Percentiles rank a stretch among this genome's conserved stretches.
phyloP scores from a whole-genome alignment of 495 filamentous ascomycete species.

The Ramalina intermedia region DNA sequence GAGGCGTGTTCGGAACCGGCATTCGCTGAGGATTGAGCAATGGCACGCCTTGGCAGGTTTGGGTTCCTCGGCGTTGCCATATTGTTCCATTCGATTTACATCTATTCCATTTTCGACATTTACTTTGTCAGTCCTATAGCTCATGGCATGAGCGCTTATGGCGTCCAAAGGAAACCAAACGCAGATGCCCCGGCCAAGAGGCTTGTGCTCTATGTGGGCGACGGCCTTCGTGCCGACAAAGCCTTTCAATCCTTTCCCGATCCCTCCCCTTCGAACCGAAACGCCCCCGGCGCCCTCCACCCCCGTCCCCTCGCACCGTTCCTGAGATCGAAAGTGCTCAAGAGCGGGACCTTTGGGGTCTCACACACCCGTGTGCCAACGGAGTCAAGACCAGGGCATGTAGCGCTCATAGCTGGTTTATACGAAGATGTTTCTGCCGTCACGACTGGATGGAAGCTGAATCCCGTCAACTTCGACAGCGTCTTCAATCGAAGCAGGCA shows the following conservation, averaged over 20 bases:
- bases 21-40: constrained; percentile 16
- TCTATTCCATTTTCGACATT: constrained; percentile 95
- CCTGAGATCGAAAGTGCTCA: constrained; percentile 72
- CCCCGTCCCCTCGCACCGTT: constrained; percentile 81
- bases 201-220: constrained; percentile 91
- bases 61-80: constrained; percentile 86
- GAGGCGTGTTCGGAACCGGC: too few relatives aligned
- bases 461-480: constrained; percentile 97
- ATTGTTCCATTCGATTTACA: constrained; percentile 88
- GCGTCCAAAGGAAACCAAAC: constrained; percentile 44
- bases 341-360: constrained; percentile 93
- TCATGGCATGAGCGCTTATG: constrained; percentile 77
- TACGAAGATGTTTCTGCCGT: constrained; percentile 98
- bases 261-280: constrained; percentile 52
- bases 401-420: constrained; percentile 90
- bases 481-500: constrained; percentile 94
- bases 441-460: constrained; percentile 96
- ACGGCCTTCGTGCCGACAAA: constrained; percentile 94
- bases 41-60: constrained; percentile 70
- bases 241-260: constrained; percentile 90
- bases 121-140: constrained; percentile 99
- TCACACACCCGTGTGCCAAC: constrained; percentile 97
- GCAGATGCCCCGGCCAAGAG: constrained; percentile 71
- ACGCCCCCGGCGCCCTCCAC: constrained; percentile 30
- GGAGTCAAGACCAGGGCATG: constrained; percentile 93